Base-by-base conservation (phyloP, 2,329 filamentous ascomycete genomes). In the Pseudonectria foliicola region DNA sequence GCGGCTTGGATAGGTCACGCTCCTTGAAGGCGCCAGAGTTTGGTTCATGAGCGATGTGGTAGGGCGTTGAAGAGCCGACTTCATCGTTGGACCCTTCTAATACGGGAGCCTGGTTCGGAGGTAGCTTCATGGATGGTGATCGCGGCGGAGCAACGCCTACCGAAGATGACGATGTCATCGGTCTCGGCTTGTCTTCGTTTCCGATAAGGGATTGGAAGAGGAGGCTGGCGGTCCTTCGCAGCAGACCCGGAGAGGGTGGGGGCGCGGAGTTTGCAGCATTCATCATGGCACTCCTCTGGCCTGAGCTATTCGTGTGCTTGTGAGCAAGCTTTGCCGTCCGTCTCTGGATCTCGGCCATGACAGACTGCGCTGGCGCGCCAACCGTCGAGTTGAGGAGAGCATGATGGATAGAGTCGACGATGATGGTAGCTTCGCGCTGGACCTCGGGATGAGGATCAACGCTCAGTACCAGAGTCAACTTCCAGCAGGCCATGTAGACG, bases 381-480 rank as follows among this genome's bases (percentile, higher is more conserved):
- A 95, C 71, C 2, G 82, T 74, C 0, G 90, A 95, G 33, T 82
- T 75, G 6, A 95, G 64, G 10, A 98, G 68, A 1, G 80, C 75
- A 33, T 83, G 73, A 53, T 95, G 81, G 16, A 96, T 73, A 51
- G 83, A 85, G 59, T 98, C 92, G 21, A 94, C 77, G 29, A 96
- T 80, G n/a, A 82, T 71, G 6, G 79, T 80, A 8, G 88, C 90
- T 56, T 92, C 85, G 45, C 82, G 75, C 43, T 93, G 85, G 24
- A 96, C 85, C 54, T 96, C 90, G 2, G 90, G 88, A 54, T 95
- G 89, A 27, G 92, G 90, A 55, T 98, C 92, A 13, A 94, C 86
- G 29, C 87, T 90, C 59, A 96, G 72, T 43, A 94, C 85, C 39
- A 95, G 68, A 28, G 93, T 73, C 52, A 95, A 85, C 57, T 94